These are phyloP conservation scores for Ostreobium quekettii DNA, from an alignment of 139 green algal genomes.

Conservation along the genomic window DNA sequence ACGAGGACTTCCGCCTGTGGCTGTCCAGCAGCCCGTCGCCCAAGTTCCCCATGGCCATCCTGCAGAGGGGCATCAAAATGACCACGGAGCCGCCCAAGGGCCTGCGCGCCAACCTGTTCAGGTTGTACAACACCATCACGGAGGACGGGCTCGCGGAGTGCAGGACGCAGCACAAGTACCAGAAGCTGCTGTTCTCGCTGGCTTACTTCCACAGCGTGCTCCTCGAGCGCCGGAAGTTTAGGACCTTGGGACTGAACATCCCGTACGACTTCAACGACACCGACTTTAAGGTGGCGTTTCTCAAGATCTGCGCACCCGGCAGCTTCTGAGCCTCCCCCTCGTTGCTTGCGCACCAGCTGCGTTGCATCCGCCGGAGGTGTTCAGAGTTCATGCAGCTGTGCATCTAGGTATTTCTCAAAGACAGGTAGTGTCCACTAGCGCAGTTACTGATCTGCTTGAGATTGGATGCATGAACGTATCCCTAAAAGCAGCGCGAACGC, in stretches of 20 bases:
- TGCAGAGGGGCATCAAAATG: slow-evolving; percentile 42
- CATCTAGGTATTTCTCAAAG: too few relatives aligned
- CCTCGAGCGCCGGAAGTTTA: slow-evolving; percentile 84
- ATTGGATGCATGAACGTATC: too few relatives aligned
- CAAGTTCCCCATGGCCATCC: slow-evolving; percentile 73
- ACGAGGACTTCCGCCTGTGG: slow-evolving; percentile 78
- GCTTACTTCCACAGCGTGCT: slow-evolving; percentile 85
- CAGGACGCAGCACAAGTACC: slow-evolving; percentile 61
- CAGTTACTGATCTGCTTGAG: too few relatives aligned
- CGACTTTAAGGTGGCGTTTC: slow-evolving; percentile 49
- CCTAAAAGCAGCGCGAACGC: too few relatives aligned
- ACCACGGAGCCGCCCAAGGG: slow-evolving; percentile 86
- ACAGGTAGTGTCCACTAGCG: too few relatives aligned
- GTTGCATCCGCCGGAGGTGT: too few relatives aligned
- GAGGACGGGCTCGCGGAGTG: slow-evolving; percentile 63
- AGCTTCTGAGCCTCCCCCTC: too few relatives aligned
- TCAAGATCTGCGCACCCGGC: not conserved
- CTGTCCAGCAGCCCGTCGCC: slow-evolving; percentile 61
- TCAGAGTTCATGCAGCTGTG: too few relatives aligned
- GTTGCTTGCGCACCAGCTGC: too few relatives aligned
- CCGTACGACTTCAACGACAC: slow-evolving; percentile 92
- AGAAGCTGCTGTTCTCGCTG: slow-evolving; percentile 75
- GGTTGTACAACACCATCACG: slow-evolving; percentile 64
- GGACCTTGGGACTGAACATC: slow-evolving; percentile 88
- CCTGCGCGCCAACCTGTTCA: slow-evolving; percentile 72